Evolutionary conservation across 2,329 filamentous ascomycete species (phyloP), one percentile per base, ranked within the genome.

Genomic region (Xylogone sp.): DNA sequence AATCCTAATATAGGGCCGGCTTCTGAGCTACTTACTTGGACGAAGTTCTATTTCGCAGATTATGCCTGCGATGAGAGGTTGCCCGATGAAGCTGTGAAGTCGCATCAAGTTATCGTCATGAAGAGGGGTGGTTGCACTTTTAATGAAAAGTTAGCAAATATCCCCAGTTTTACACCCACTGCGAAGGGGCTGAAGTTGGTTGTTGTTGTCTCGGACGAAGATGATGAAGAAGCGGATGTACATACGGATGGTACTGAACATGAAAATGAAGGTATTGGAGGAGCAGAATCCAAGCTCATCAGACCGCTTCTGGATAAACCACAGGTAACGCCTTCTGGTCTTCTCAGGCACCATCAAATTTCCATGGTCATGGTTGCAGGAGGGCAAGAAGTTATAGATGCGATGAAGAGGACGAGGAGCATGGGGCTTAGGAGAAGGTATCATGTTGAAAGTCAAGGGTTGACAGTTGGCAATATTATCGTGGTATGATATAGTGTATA

Each of bases 61-160:
- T 73, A 87, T 16, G 80, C 84, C 9, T 94, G 93, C 57, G 3
- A 69, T 57, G 52, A 75, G 52, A 68, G 76, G 53, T 69, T 90
- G 49, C 68, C 81, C 12, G 60, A 74, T 2, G 67, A 73, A 7
- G 68, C 84, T 2, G 75, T 74, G 0, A 74, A 73, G 42, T 70
- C 67, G 1, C 71, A 96, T 69, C 86, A 96, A 48, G 75, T 97
- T 53, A 84, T 99, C 53, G 81, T 96, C 46, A 77, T 97, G 61
- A 84, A 82, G 22, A 84, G 94, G 5, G 93, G 94, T 39, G 84
- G 83, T 1, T 99, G 94, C 71, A 87, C 81, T 21, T 97, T 97
- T 68, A 86, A 82, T 31, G 73, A 86, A 22, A 99, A 99, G 68
- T 72, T 97, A 1, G 77, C 79, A 48, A 92, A 90, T 58, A 91